phyloP scores from a whole-genome alignment of 106 monocot genomes.

The Phalaenopsis equestris region DNA sequence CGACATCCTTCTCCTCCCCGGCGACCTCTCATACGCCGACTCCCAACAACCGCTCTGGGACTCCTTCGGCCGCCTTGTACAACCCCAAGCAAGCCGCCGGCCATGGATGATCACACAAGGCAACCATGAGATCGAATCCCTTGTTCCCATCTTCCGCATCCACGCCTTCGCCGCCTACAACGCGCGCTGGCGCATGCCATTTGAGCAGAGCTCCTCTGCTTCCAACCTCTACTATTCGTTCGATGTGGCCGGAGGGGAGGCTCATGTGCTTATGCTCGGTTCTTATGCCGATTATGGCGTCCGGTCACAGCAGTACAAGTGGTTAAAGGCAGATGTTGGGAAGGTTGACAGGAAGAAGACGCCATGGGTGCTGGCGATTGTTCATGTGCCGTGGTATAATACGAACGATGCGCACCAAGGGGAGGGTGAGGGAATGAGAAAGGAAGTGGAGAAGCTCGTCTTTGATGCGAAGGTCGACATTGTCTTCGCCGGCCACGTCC shows the following conservation, averaged over 20 bases:
- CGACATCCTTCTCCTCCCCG: slow-evolving; percentile 79
- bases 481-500: slow-evolving; percentile 76
- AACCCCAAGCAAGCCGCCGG: slow-evolving; percentile 39
- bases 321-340: slow-evolving; percentile 53
- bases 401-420: slow-evolving; percentile 72
- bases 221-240: slow-evolving; percentile 84
- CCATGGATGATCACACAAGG: slow-evolving; percentile 95
- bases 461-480: slow-evolving; percentile 50
- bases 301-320: slow-evolving; percentile 34
- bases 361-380: slow-evolving; percentile 59
- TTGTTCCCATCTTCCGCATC: slow-evolving; percentile 15
- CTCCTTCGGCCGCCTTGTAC: slow-evolving; percentile 59
- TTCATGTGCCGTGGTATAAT: slow-evolving; percentile 93
- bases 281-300: slow-evolving; percentile 48
- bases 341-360: slow-evolving; percentile 46
- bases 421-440: slow-evolving; percentile 81
- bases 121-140: slow-evolving; percentile 74
- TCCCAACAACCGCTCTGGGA: slow-evolving; percentile 70
- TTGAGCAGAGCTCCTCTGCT: slow-evolving; percentile 46
- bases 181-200: slow-evolving; percentile 61
- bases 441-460: slow-evolving; percentile 49
- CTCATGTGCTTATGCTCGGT: slow-evolving; percentile 79
- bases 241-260: slow-evolving; percentile 52
- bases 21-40: slow-evolving; percentile 90
- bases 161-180: slow-evolving; percentile 59